A percentile compares a stretch with the other conserved stretches of the same genome.
Conservation (phyloP, 2,329 filamentous ascomycete species). For the Kalmusia sp. region DNA sequence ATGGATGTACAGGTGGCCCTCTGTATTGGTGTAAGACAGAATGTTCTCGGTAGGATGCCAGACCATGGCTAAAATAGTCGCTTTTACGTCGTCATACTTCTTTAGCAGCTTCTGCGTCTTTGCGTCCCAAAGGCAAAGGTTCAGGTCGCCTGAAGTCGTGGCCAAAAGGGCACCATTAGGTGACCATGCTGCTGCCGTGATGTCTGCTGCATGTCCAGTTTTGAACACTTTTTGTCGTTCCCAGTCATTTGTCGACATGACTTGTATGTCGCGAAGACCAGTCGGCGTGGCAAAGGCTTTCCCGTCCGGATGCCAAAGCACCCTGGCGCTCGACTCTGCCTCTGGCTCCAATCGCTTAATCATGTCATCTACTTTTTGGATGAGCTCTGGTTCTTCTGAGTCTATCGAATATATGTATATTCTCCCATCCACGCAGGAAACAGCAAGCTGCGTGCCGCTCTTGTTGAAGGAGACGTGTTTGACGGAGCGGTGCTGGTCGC, state of each 20-base stretch:
- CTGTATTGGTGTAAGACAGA: slow-evolving; percentile 87
- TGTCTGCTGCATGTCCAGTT: slow-evolving; percentile 80
- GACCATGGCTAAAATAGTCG: slow-evolving; percentile 81
- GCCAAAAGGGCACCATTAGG: slow-evolving; percentile 90
- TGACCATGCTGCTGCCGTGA: slow-evolving; percentile 91
- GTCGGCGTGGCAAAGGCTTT: slow-evolving; percentile 88
- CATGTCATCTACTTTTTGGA: slow-evolving; percentile 84
- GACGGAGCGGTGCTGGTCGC: slow-evolving; percentile 84
- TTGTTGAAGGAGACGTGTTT: slow-evolving; percentile 91
- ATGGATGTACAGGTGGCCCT: slow-evolving; percentile 93
- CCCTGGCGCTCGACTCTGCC: slow-evolving; percentile 74
- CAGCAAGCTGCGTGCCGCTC: slow-evolving; percentile 74
- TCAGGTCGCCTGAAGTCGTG: slow-evolving; percentile 64
- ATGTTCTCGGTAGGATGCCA: slow-evolving; percentile 94
- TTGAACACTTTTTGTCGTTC: slow-evolving; percentile 82
- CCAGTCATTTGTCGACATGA: slow-evolving; percentile 90
- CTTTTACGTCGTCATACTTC: slow-evolving; percentile 71
- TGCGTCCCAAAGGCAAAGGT: slow-evolving; percentile 84
- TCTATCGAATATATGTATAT: slow-evolving; percentile 89
- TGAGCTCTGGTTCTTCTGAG: slow-evolving; percentile 78
- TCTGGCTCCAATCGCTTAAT: slow-evolving; percentile 81
- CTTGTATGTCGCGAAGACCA: slow-evolving; percentile 76
- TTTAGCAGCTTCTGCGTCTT: slow-evolving; percentile 84
- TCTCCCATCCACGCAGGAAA: slow-evolving; percentile 87
- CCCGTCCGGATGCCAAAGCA: slow-evolving; percentile 93